Base-by-base conservation (phyloP, 345 rosid genomes). In the Streptanthus diversifolius region DNA sequence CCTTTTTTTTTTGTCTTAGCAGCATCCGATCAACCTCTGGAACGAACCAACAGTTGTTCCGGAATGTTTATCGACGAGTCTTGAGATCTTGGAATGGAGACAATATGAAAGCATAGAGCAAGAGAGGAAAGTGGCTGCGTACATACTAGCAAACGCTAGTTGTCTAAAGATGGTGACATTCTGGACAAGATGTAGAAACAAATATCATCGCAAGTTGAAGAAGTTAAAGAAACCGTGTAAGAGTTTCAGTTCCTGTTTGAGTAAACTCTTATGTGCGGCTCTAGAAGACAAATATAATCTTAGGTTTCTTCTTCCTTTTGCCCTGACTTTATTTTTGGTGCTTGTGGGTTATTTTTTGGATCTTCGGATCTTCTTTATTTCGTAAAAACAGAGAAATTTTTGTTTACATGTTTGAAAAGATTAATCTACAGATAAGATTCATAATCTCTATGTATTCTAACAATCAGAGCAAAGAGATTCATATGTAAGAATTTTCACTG, bases 61-160 rank as follows among this genome's bases (percentile, higher is more conserved):
- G 0, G 22, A 63, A n/a, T 63, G 63, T 63, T 30, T 63, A 63
- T 30, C 41, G 14, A 24, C 2, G 36, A 49, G 11, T 56, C 63
- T 0, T 22, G 24, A 22, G 70, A 53, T 21, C 47, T 63, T 63
- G 45, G 56, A 72, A 33, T 72, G 76, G 76, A 51, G 63, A 40
- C 25, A 19, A 19, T 72, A 53, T 54, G 56, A 63, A 63, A 70
- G 29, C 63, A 72, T 37, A 11, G 10, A 22, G 45, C 70, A 43
- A 22, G 64, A 72, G 39, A 63, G 8, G 14, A 29, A 21, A 9
- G 24, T 62, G 32, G 76, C 70, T 30, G 54, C 8, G 2, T 72
- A 63, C 64, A 32, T 53, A 22, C 29, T 72, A 63, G 63, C 63
- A 30, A 72, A 72, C 13, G 14, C 70, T n/a, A 63, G 47, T n/a